Base-by-base conservation (phyloP, 225 moss, liverwort and hornwort genomes). In the Anthoceros angustus region DNA sequence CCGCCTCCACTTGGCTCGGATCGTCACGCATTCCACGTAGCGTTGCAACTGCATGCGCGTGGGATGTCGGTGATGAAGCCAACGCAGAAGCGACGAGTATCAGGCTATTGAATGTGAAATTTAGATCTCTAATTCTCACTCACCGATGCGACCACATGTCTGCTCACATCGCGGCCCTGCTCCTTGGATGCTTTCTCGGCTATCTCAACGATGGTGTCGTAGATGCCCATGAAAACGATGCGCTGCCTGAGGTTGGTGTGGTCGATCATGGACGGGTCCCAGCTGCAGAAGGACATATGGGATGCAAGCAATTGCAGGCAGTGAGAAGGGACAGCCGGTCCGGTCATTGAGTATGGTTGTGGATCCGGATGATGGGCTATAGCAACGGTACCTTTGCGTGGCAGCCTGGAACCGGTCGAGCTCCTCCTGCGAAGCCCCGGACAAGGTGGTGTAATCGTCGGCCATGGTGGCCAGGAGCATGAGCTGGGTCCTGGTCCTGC, bases 81-180 rank as follows among this genome's bases (percentile, higher is more conserved):
- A 48, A 18, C 3, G 8, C 55, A 18, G 8, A 55, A 15, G 15
- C 5, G 5, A 14, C 12, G 43, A 8, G 12, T 43, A 12, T 8
- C 12, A 43, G 45, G 45, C 2, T 46, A 16, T 5, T 2, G 11
- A 11, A 16, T 11, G 45, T 2, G 45, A 46, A 16, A 2, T 46
- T 46, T 1, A 16, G 45, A 46, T 1, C 11, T 46, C 11, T 46
- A 5, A 16, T 20, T 5, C 10, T 15, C 8, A 55, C 55, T 9
- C 4, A 55, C 55, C 55, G 8, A 9, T 55, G 8, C 10, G 16
- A 55, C 18, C 10, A 55, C 14, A 15, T 55, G 14, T 20, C 14
- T 55, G 55, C 55, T 55, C 55, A 55, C 55, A 55, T 55, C 55
- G 10, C 55, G 55, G 14, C 55, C 55, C 55, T 55, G 55, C 10